These are phyloP conservation scores for Solanum sparsipilum DNA, from an alignment of 257 asterid species.

Conservation along the genomic window DNA sequence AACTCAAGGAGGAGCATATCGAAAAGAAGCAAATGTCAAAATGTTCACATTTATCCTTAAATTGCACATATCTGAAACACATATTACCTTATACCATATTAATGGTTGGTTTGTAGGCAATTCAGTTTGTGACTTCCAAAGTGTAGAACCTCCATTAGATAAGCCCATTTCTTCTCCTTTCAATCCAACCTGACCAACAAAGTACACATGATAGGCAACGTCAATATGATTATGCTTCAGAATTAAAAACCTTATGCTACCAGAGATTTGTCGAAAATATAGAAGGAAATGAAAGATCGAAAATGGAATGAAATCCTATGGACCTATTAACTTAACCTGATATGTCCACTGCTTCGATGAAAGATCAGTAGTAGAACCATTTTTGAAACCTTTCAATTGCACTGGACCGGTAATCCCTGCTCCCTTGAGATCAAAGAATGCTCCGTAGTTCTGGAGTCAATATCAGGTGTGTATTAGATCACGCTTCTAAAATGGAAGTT, in stretches of 20 bases:
- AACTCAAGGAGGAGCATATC: neutral
- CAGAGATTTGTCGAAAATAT: neutral
- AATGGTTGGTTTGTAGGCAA: slow-evolving; percentile 74
- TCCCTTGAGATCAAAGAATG: slow-evolving; percentile 42
- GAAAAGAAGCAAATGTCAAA: neutral
- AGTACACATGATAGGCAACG: neutral
- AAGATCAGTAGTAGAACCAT: slow-evolving; percentile 45
- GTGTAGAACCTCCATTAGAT: slow-evolving; percentile 51
- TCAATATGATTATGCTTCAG: neutral
- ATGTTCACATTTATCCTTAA: neutral
- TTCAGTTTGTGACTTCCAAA: slow-evolving; percentile 46
- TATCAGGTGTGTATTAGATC: slow-evolving; percentile 4
- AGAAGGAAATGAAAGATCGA: neutral
- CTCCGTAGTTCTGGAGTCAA: slow-evolving; percentile 57
- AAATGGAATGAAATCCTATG: neutral
- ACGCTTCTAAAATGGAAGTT: neutral
- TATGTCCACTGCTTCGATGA: slow-evolving; percentile 60
- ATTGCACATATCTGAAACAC: neutral
- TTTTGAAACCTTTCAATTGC: slow-evolving; percentile 32
- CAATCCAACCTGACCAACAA: slow-evolving; percentile 59
- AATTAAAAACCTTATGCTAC: neutral
- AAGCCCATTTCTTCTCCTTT: slow-evolving; percentile 65
- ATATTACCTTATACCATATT: slow-evolving; percentile 83
- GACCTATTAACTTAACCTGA: slow-evolving; percentile 35
- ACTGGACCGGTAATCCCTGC: slow-evolving; percentile 77